Percentiles rank a stretch among this genome's conserved stretches.
These are phyloP conservation scores for Tetrapyrgos nigripes DNA, from an alignment of 1,284 basidiomycete genomes.

Conservation along the genomic window DNA sequence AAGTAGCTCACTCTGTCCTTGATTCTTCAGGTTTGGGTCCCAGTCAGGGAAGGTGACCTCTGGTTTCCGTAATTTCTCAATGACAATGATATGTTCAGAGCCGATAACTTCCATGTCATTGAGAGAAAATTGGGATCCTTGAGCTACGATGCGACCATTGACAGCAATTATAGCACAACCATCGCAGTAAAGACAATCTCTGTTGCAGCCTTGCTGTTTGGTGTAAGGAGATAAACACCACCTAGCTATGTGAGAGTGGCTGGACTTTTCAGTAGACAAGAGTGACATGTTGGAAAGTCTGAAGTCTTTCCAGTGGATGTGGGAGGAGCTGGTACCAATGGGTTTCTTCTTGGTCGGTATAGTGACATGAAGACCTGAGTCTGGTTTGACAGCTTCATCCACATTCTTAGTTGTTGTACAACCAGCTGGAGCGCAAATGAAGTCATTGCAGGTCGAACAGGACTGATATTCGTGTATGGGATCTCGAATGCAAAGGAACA, in stretches of 20 bases:
- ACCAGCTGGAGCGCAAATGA: too few species aligned
- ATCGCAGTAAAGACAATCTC: constrained; percentile 97
- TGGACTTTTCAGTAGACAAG: too few species aligned
- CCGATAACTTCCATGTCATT: constrained; percentile 95
- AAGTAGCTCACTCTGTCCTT: constrained; percentile 66
- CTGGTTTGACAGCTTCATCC: too few species aligned
- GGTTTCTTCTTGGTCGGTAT: too few species aligned
- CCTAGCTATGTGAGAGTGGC: constrained; percentile 90
- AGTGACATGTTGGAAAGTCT: too few species aligned
- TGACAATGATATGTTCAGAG: constrained; percentile 85
- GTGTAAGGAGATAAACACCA: constrained; percentile 96
- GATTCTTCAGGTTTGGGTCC: constrained; percentile 67
- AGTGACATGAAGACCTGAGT: too few species aligned
- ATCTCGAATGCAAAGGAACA: too few species aligned
- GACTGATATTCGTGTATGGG: too few species aligned
- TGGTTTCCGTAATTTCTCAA: constrained; percentile 79
- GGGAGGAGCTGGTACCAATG: too few species aligned
- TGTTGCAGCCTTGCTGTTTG: constrained; percentile 99
- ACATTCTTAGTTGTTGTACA: too few species aligned
- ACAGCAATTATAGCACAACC: constrained; percentile 96
- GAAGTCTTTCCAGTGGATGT: too few species aligned
- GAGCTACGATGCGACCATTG: constrained; percentile 92
- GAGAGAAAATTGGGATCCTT: constrained; percentile 96
- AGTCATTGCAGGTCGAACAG: too few species aligned
- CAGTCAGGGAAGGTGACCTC: constrained; percentile 84